Conservation (phyloP, 2,329 filamentous ascomycete species). For the Didymella segeticola region DNA sequence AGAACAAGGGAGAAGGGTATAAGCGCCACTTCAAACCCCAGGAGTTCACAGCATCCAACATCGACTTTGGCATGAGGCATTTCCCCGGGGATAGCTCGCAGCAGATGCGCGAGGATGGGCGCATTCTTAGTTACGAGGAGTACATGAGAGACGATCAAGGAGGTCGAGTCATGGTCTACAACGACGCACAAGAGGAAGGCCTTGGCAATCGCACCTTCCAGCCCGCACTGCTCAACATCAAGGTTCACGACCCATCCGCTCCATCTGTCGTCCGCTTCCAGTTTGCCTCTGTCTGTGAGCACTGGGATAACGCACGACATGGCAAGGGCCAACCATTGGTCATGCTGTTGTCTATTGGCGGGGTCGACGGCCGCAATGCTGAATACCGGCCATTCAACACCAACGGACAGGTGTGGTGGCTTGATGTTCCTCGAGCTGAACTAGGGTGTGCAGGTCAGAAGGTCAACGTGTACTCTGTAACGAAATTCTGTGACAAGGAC, state of each 20-base stretch:
- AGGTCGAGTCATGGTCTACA: conserved; percentile 56
- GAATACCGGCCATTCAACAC: conserved; percentile 72
- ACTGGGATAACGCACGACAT: conserved; percentile 78
- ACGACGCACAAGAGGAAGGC: conserved; percentile 54
- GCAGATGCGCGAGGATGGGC: conserved; percentile 78
- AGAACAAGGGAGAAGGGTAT: conserved; percentile 56
- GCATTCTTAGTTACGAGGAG: conserved; percentile 76
- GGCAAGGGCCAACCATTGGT: conserved; percentile 71
- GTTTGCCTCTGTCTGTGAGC: conserved; percentile 78
- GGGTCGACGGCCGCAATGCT: conserved; percentile 69
- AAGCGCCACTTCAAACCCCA: conserved; percentile 67
- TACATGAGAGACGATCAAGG: conserved; percentile 70
- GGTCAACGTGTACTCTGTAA: conserved; percentile 69
- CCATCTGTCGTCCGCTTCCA: conserved; percentile 71
- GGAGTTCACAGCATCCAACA: conserved; percentile 71
- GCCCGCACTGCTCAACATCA: conserved; percentile 67
- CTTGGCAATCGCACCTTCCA: conserved; percentile 65
- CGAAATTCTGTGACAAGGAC: conserved; percentile 57
- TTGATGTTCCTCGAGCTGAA: conserved; percentile 67
- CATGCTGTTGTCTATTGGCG: conserved; percentile 69
- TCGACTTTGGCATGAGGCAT: conserved; percentile 81
- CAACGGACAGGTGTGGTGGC: conserved; percentile 83
- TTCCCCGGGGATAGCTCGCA: conserved; percentile 73
- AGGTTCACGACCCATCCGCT: conserved; percentile 59
- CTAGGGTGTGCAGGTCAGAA: conserved; percentile 62